Evolutionary conservation across 1,284 basidiomycete genomes (phyloP), one percentile per base, ranked within the genome.

Genomic region (Cutaneotrichosporon spelunceum): DNA sequence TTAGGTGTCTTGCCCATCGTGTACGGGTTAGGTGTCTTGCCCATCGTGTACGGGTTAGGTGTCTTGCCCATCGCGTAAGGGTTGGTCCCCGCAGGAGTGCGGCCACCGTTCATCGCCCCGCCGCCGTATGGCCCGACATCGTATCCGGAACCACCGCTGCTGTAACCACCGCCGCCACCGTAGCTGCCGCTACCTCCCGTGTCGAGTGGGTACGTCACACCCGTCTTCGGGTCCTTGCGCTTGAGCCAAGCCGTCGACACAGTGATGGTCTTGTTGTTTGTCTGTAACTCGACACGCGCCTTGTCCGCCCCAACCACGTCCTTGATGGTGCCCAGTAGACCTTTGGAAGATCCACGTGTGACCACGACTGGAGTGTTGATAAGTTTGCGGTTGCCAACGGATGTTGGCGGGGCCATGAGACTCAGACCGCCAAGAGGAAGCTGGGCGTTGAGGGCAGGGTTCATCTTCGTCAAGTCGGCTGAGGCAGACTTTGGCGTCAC

Each of bases 391-490:
- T 83, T 61, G 87, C 88, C 5, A 86, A 89, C 60, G 86, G 86
- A 26, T 8, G 53, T 42, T 85, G 39, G 84, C 81, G 56, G 83
- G 74, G 60, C 85, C 83, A 57, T 85, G 79, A 72, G 65, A 36
- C 70, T 71, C 2, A 72, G 72, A 78, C 83, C 65, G 81, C 85
- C 77, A 42, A 61, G 64, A 3, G 73, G 74, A n/a, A 76, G 63
- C 50, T 75, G 72, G 44, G 72, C 70, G 42, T 78, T 72, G 53
- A 93, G 77, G 1, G 89, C 86, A 8, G 95, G 94, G 76, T 98
- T 98, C 87, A 95, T 89, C 80, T 95, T 94, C n/a, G 90, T 89
- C n/a, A 93, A 81, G 78, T 98, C 93, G 8, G 85, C 82, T 8
- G 82, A 82, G 4, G 71, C 68, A 0, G 83, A 83, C 72, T 92